Evolutionary conservation across 208 protist species (phyloP).

Genomic region (Crithidia brevicula): DNA sequence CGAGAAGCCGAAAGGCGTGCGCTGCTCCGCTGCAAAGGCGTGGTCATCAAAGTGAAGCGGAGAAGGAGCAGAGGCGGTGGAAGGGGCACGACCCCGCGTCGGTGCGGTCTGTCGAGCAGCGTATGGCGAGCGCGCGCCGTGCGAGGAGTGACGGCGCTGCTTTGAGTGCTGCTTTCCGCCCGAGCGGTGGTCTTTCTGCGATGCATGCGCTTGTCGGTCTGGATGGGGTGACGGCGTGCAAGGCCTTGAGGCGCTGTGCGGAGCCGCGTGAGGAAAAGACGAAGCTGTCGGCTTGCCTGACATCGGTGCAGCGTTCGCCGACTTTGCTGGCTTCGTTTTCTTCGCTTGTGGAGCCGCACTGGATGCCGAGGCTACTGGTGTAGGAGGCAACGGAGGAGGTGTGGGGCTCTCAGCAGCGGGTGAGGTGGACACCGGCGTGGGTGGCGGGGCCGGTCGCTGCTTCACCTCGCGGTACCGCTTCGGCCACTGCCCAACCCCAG

Average conservation of each 20-base stretch:
- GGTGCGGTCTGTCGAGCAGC: not conserved
- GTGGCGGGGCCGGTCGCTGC: not conserved
- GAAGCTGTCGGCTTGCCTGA: not conserved
- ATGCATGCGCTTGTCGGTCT: not conserved
- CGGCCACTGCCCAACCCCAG: slow-evolving; percentile 10
- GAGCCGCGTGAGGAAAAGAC: not conserved
- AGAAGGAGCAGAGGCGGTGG: not conserved
- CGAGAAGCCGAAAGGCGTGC: slow-evolving; percentile 8
- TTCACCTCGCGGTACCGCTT: not conserved
- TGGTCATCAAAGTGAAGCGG: not conserved
- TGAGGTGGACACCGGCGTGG: not conserved
- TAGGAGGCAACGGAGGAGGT: not conserved
- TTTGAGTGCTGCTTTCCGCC: not conserved
- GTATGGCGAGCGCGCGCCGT: not conserved
- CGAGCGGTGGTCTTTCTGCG: not conserved
- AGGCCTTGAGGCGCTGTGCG: not conserved
- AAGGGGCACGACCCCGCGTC: not conserved
- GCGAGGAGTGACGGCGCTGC: not conserved
- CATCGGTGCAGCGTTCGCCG: not conserved
- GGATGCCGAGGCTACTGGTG: not conserved
- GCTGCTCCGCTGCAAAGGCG: not conserved
- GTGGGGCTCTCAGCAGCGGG: not conserved
- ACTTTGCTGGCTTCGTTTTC: not conserved
- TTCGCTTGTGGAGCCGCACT: not conserved
- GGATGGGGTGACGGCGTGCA: not conserved